These are phyloP conservation scores for Colletotrichum theobromicola DNA, from an alignment of 2,329 filamentous ascomycete species.

Conservation along the genomic window DNA sequence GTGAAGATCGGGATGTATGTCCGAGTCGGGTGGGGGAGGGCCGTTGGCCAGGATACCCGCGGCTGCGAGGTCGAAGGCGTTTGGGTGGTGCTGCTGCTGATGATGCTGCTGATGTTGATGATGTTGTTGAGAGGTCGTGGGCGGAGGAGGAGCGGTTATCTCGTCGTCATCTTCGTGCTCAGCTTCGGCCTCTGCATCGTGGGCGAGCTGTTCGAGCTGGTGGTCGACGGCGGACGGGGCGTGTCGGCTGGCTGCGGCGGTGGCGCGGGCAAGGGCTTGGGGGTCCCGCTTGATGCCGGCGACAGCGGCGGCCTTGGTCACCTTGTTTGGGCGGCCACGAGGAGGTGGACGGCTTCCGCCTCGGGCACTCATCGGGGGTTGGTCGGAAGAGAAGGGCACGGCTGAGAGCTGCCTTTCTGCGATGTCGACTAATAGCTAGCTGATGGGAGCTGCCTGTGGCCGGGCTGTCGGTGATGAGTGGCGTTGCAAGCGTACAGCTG, in stretches of 20 bases:
- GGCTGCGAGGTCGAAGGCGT: conserved; percentile 33
- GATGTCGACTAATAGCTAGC: conserved; percentile 18
- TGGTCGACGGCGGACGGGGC: conserved; percentile 34
- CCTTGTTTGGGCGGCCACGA: conserved; percentile 47
- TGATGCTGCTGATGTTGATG: conserved; percentile 26
- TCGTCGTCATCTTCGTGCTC: conserved; percentile 21
- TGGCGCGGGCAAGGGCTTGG: conserved; percentile 25
- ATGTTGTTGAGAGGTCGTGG: neutral
- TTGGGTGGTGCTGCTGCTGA: conserved; percentile 20
- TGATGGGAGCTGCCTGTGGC: neutral
- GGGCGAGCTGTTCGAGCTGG: conserved; percentile 35
- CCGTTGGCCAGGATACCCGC: conserved; percentile 36
- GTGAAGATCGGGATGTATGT: conserved; percentile 29
- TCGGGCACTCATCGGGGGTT: conserved; percentile 21
- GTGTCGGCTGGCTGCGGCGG: conserved; percentile 28
- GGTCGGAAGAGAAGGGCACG: neutral
- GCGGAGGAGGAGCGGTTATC: conserved; percentile 6
- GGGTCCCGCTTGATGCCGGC: conserved; percentile 12
- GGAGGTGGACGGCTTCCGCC: conserved; percentile 28
- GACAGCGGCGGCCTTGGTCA: conserved; percentile 42
- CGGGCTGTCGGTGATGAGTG: conserved; percentile 9
- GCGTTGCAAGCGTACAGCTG: conserved; percentile 18
- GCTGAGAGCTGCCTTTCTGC: neutral
- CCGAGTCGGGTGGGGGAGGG: conserved; percentile 24
- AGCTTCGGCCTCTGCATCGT: conserved; percentile 25